Conservation (phyloP, 164 flowering plant species). For the Protea cynaroides region DNA sequence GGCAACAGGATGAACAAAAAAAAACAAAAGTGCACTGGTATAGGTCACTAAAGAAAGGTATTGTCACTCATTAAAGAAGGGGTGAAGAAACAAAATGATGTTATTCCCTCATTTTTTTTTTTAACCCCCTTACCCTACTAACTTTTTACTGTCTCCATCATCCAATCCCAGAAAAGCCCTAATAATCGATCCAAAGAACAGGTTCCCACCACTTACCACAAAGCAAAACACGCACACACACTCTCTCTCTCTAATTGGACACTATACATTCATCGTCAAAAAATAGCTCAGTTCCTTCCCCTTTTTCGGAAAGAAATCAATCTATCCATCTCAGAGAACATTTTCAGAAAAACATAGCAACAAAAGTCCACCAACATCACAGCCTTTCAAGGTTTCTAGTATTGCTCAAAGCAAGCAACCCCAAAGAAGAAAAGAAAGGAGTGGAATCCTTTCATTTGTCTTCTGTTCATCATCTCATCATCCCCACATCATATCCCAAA, state of each 20-base stretch:
- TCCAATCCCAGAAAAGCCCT: slow-evolving; percentile 13
- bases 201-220: slow-evolving; percentile 2
- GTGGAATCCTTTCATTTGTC: slow-evolving; percentile 1
- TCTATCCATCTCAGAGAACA: too few species aligned
- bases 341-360: neutral
- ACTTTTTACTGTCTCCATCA: slow-evolving; percentile 21
- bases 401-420: slow-evolving; percentile 15
- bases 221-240: neutral
- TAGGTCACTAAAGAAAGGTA: neutral
- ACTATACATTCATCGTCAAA: slow-evolving; percentile 5
- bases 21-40: too few species aligned
- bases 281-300: neutral
- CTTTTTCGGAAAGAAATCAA: neutral
- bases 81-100: slow-evolving; percentile 10
- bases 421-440: neutral
- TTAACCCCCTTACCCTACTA: neutral
- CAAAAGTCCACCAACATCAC: neutral
- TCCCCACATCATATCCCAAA: slow-evolving; percentile 6
- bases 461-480: slow-evolving; percentile 1
- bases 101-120: slow-evolving; percentile 10
- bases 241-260: neutral
- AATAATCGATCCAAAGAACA: neutral
- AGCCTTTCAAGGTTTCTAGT: slow-evolving; percentile 9
- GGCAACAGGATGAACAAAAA: too few species aligned
- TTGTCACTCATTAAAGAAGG: slow-evolving; percentile 13